These are phyloP conservation scores for Geum urbanum DNA, from an alignment of 306 rosid genomes.

Conservation along the genomic window DNA sequence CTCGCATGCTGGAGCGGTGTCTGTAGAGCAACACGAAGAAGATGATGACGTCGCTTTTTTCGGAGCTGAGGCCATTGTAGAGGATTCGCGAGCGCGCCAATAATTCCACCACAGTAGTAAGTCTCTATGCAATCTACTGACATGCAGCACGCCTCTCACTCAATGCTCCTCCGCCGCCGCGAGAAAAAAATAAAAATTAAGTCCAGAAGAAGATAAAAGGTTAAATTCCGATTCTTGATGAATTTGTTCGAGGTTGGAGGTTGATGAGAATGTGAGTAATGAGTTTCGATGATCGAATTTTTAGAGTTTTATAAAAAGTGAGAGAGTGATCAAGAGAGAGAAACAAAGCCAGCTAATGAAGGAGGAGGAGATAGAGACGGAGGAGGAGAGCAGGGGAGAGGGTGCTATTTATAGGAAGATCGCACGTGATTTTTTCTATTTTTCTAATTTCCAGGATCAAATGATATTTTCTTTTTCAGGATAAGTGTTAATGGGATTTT, in stretches of 20 bases:
- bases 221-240: background rate
- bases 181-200: background rate
- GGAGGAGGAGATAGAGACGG: background rate
- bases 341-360: background rate
- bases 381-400: background rate
- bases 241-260: no score
- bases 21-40: slow-evolving; percentile 8
- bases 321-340: slow-evolving; percentile 12
- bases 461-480: background rate
- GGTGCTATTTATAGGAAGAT: slow-evolving; percentile 11
- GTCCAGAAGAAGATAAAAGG: background rate
- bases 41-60: slow-evolving; percentile 65
- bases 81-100: slow-evolving; percentile 62
- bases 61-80: slow-evolving; percentile 94
- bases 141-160: slow-evolving; percentile 57
- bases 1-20: slow-evolving; percentile 26
- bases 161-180: slow-evolving; percentile 18
- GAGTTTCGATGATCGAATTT: background rate
- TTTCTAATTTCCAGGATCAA: background rate
- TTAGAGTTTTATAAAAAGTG: background rate
- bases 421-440: slow-evolving; percentile 28
- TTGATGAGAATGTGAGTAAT: background rate
- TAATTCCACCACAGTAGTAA: slow-evolving; percentile 48
- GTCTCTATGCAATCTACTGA: slow-evolving; percentile 57
- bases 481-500: background rate